Percentiles rank a stretch among this genome's conserved stretches.
phyloP scores from a whole-genome alignment of 345 rosid genomes.

The Moringa oleifera region DNA sequence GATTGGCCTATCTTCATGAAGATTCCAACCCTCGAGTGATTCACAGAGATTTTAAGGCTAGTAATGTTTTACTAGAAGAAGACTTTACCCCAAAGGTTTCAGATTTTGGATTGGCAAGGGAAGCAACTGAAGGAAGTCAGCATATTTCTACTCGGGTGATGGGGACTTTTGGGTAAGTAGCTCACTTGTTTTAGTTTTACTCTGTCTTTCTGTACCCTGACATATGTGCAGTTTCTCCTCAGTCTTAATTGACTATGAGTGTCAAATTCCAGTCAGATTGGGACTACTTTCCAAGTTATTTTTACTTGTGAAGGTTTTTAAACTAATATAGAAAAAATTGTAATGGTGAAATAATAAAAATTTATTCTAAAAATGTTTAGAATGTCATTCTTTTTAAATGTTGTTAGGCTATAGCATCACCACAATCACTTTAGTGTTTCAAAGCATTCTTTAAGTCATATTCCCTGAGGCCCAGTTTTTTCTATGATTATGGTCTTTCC shows the following conservation, averaged over 20 bases:
- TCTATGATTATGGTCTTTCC: too few relatives aligned
- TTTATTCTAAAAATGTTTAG: too few relatives aligned
- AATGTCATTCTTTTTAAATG: too few relatives aligned
- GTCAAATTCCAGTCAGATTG: not conserved
- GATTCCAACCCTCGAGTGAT: slow-evolving; percentile 98
- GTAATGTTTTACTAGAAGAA: slow-evolving; percentile 80
- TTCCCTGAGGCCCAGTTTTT: not conserved
- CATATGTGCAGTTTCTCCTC: not conserved
- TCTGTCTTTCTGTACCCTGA: not conserved
- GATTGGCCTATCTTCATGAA: slow-evolving; percentile 97
- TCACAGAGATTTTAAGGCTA: slow-evolving; percentile 97
- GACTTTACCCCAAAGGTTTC: slow-evolving; percentile 98
- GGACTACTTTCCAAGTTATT: not conserved
- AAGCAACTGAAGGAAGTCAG: slow-evolving; percentile 98
- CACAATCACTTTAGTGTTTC: too few relatives aligned
- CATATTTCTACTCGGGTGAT: slow-evolving; percentile 96
- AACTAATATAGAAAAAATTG: too few relatives aligned
- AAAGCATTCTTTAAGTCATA: not conserved
- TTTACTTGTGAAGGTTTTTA: too few relatives aligned
- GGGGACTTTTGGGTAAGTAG: slow-evolving; percentile 95
- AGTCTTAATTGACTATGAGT: too few relatives aligned
- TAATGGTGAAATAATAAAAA: not conserved
- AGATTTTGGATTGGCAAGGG: slow-evolving; percentile 98
- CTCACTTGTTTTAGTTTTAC: not conserved
- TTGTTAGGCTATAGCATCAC: too few relatives aligned